Evolutionary conservation across 352 stramenopile genomes (phyloP), one percentile per base, ranked within the genome.

Genomic region (Pythium volutum): DNA sequence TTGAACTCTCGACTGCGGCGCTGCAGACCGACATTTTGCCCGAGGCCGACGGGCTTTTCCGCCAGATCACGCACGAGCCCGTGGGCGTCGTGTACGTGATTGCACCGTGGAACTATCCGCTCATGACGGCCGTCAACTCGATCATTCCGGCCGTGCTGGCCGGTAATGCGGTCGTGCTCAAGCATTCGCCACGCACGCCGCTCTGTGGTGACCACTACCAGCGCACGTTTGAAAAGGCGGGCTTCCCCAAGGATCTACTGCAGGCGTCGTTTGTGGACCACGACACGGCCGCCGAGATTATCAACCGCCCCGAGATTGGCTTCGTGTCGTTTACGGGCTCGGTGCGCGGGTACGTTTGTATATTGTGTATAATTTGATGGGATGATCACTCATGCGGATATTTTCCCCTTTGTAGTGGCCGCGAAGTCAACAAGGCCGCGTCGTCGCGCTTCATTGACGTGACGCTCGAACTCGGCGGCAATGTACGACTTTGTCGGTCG

Each of bases 291-390:
- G 71, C 84, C 3, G 76, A 88, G 57, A 70, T 91, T 55, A 91
- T 93, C 48, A 69, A 84, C 55, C 79, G 75, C 31, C 73, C 72
- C 4, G 75, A 90, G 62, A 86, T 80, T 36, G 79, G 77, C 15
- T 93, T 89, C 53, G 79, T 96, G 26, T 89, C 79, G 31, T 96
- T 94, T 47, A 96, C 87, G 8, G 87, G 87, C 22, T 96, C 87
- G 26, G 81, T 93, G 12, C 74, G 70, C 38, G 81, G 83, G 82
- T 91, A 58, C 50, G 74, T 38, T 5, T 29, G 18, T 15, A 12
- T 45, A 20, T 38, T 38, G 6, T 14, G 3, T 34, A 36, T 16
- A 34, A 27, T 25, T 10, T 23, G 26, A 38, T 23, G n/a, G n/a
- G n/a, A n/a, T 41, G 45, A 5, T 55, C 23, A n/a, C 36, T 47